Base-by-base conservation (phyloP, 129 eudicot genomes). In the Lactuca sativa region DNA sequence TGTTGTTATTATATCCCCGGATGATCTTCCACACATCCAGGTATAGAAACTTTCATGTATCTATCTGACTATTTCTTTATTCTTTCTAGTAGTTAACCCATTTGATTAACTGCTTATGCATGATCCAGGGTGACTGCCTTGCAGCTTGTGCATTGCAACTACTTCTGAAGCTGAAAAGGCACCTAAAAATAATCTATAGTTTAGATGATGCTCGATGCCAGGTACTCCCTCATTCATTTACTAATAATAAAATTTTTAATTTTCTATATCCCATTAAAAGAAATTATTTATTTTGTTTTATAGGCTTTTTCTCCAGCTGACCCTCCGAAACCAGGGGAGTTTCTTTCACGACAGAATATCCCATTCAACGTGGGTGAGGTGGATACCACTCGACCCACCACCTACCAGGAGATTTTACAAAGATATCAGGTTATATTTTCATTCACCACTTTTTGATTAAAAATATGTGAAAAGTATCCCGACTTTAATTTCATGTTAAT, bases 121-220 rank as follows among this genome's bases (percentile, higher is more conserved):
- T 2, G 71, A 32, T 74, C 53, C 85, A 93, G 98, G 88, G 79
- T 5, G 88, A 83, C 80, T 93, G 85, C 80, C 76, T 93, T 2
- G 84, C 92, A 9, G 98, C 98, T 41, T 82, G 84, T 62, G 92
- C 98, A 13, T 15, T 93, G 59, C 97, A 93, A 73, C 85, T 93
- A 56, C 98, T 93, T 75, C 76, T 93, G 82, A 89, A 82, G 81
- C 88, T 93, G 33, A 93, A 93, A 83, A 85, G 98, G 83, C 96
- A 93, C 79, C 81, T 93, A 51, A 93, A 93, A 82, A 87, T 93
- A 57, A 78, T 87, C 4, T 93, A 83, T 69, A 69, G 88, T 77
- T 83, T 93, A 60, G 85, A 93, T 76, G 98, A 93, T 85, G 92
- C 86, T 30, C 88, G 92, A 71, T 93, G 98, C 73, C 96, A 89